Evolutionary conservation across 73 alveolate species (phyloP).

Genomic region (Chromera velia): DNA sequence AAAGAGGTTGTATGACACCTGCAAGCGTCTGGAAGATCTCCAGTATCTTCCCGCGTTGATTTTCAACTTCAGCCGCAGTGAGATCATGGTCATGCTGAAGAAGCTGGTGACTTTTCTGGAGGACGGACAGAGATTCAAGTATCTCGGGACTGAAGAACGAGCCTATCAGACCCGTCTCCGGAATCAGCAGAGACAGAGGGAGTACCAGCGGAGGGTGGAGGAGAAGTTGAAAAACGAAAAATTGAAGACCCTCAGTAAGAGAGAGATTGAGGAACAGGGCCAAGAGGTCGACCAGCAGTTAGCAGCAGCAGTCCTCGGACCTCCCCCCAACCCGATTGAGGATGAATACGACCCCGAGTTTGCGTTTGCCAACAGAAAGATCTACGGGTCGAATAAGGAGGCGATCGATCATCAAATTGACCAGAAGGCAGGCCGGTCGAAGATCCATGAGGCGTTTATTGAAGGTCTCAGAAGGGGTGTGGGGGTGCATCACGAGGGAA

Average conservation of each 20-base stretch:
- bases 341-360: too few species aligned
- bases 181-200: not conserved
- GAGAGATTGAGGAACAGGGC: not conserved
- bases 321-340: too few species aligned
- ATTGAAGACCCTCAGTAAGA: not conserved
- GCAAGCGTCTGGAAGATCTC: constrained; percentile 6
- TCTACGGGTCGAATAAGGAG: too few species aligned
- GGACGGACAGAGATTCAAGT: constrained; percentile 3
- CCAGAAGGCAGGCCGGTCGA: too few species aligned
- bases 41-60: constrained; percentile 31
- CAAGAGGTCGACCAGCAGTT: not conserved
- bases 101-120: constrained; percentile 29
- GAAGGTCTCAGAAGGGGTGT: constrained; percentile 20
- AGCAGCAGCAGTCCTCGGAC: not conserved
- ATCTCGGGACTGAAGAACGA: not conserved
- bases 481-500: constrained; percentile 43
- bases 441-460: too few species aligned
- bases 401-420: too few species aligned
- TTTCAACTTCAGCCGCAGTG: constrained; percentile 43
- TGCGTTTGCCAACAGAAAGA: too few species aligned
- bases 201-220: not conserved
- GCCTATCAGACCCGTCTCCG: not conserved
- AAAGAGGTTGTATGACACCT: too few species aligned
- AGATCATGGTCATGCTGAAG: constrained; percentile 20
- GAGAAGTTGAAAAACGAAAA: not conserved